Conservation (phyloP, 2,329 filamentous ascomycete genomes). For the Cercospora sojina region DNA sequence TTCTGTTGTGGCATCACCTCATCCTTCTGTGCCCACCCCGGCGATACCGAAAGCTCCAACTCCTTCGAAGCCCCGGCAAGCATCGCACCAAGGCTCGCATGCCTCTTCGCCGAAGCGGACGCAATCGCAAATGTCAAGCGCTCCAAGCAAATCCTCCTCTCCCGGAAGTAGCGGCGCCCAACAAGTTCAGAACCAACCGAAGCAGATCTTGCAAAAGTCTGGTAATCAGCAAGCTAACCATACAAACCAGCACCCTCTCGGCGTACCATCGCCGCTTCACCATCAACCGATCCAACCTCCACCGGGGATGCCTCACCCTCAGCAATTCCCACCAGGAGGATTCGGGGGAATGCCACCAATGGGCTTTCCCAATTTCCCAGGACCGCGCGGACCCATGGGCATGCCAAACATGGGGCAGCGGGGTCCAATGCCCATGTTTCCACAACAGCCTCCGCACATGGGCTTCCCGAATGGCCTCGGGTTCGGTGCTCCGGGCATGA, state of each 20-base stretch:
- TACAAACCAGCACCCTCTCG: conserved; percentile 38
- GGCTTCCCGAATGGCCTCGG: conserved; percentile 41
- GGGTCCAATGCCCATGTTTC: conserved; percentile 55
- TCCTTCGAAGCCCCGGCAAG: conserved; percentile 71
- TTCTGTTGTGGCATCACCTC: conserved; percentile 68
- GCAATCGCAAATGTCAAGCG: conserved; percentile 47
- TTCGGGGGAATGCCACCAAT: conserved; percentile 52
- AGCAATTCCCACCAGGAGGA: conserved; percentile 40
- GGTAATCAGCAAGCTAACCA: conserved; percentile 56
- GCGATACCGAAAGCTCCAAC: conserved; percentile 79
- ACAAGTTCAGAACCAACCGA: conserved; percentile 64
- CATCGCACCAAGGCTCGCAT: conserved; percentile 75
- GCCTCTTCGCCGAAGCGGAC: conserved; percentile 69
- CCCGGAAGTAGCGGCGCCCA: conserved; percentile 60
- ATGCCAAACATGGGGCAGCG: conserved; percentile 55
- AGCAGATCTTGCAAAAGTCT: conserved; percentile 62
- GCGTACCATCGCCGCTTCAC: conserved; percentile 41
- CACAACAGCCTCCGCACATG: conserved; percentile 52
- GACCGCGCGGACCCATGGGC: conserved; percentile 53
- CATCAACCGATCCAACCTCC: conserved; percentile 61
- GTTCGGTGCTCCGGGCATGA: conserved; percentile 60
- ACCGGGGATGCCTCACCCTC: conserved; percentile 55
- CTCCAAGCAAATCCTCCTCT: conserved; percentile 55
- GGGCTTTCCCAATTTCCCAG: conserved; percentile 57
- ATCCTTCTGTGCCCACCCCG: conserved; percentile 75